These are phyloP conservation scores for Dipodascus albidus DNA, from an alignment of 805 yeast genomes.

Conservation along the genomic window DNA sequence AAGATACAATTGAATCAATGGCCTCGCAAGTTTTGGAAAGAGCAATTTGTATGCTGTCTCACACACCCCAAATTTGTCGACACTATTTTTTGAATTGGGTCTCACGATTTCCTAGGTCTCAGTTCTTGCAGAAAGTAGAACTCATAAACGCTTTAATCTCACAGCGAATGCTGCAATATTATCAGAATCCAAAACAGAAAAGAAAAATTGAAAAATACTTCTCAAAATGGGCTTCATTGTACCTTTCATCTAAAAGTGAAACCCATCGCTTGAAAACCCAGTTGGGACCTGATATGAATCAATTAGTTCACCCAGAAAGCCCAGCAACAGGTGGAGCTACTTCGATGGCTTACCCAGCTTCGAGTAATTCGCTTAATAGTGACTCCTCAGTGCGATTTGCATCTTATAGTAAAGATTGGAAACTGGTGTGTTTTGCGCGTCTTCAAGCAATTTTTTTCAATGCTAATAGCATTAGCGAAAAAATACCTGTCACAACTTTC, in stretches of 20 bases:
- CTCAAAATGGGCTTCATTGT: constrained; percentile 4
- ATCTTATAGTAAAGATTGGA: constrained; percentile 77
- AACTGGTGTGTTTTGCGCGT: constrained; percentile 53
- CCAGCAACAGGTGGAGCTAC: not conserved
- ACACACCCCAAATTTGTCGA: constrained; percentile 30
- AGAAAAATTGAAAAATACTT: constrained; percentile 4
- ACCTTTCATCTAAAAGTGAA: constrained; percentile 9
- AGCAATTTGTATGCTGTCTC: constrained; percentile 54
- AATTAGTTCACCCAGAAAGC: not conserved
- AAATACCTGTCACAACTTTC: constrained; percentile 35
- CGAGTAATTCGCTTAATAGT: not conserved
- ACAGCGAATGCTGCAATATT: constrained; percentile 47
- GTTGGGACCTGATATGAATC: not conserved
- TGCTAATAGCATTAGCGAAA: constrained; percentile 33
- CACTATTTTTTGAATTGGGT: constrained; percentile 47
- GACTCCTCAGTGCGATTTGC: constrained; percentile 28
- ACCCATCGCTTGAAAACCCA: constrained; percentile 10
- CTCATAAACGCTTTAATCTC: constrained; percentile 66
- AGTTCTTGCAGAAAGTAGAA: constrained; percentile 47
- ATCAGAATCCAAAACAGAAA: constrained; percentile 13
- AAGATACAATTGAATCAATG: constrained; percentile 36
- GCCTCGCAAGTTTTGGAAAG: constrained; percentile 65
- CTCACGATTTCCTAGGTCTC: constrained; percentile 31
- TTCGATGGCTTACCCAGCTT: not conserved
- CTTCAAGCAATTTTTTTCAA: constrained; percentile 42